A percentile compares a stretch with the other conserved stretches of the same genome.
Conservation (phyloP, 176 grass and related monocot genomes). For the Aegilops longissima region DNA sequence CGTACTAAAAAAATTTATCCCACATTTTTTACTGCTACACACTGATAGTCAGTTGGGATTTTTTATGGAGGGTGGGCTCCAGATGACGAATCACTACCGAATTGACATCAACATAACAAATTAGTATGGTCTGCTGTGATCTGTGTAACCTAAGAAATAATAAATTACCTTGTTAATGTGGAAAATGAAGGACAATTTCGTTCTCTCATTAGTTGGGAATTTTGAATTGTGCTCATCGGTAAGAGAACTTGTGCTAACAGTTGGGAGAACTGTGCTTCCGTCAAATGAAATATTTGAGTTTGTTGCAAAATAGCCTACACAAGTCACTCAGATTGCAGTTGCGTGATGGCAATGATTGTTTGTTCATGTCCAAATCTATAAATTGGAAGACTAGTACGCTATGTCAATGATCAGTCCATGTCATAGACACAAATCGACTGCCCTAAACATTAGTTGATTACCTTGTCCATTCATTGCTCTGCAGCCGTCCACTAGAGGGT, state of each 20-base stretch:
- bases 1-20: not conserved
- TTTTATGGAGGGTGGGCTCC: not conserved
- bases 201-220: not conserved
- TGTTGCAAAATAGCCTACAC: not conserved
- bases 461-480: not conserved
- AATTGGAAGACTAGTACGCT: not conserved
- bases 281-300: not conserved
- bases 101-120: not conserved
- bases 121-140: not conserved
- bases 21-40: not conserved
- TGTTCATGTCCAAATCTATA: not conserved
- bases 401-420: not conserved
- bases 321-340: not conserved
- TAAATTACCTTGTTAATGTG: not conserved
- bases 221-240: not conserved
- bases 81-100: not conserved
- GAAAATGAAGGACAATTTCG: not conserved
- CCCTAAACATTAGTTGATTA: not conserved
- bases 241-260: not conserved
- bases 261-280: not conserved
- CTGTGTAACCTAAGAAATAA: not conserved
- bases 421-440: too few relatives aligned
- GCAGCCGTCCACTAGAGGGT: not conserved
- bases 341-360: not conserved
- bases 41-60: not conserved